Base-by-base conservation (phyloP, 1,139 yeast genomes). In the Debaryomyces fabryi region DNA sequence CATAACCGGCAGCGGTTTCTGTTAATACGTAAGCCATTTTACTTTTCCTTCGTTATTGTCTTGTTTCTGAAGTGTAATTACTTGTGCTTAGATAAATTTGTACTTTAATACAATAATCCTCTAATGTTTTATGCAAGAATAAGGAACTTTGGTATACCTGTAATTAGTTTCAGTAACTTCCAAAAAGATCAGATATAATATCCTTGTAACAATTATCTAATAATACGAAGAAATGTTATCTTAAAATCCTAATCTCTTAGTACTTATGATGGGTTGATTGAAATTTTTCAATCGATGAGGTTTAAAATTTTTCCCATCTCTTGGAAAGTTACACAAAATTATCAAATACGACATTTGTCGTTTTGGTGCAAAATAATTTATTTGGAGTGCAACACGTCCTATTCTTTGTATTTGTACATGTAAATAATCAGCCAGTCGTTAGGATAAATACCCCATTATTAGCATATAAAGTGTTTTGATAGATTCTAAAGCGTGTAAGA, bases 1-100 rank as follows among this genome's bases (percentile, higher is more conserved):
- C 98, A 69, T 93, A 93, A 68, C 99, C 99, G 49, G 99, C 99
- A 57, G 98, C 89, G 56, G 98, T 93, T 79, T 93, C 99, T 54
- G 98, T 88, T 70, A 93, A 84, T 65, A 93, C 93, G 82, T 83
- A 91, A 60, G 98, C 90, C 97, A 91, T 91, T 51, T 47, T 55
- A 43, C 40, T 15, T 32, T 42, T 39, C 33, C 27, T 23, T 27
- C 20, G 16, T 13, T 39, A 36, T 39, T 45, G 34, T 38, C 39
- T 41, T 12, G 30, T 37, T 36, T 23, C 29, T 23, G 9, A 32
- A 24, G 9, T 37, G 15, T 37, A 12, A 18, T 23, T 37, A 24
- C 18, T 27, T 37, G 18, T 9, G 24, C 29, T 24, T 24, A 23
- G 39, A 18, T 36, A 12, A 36, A 36, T 36, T 21, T 21, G 18